Evolutionary conservation across 805 yeast genomes (phyloP), one percentile per base, ranked within the genome.

Genomic region (Ogataea salicorniae): DNA sequence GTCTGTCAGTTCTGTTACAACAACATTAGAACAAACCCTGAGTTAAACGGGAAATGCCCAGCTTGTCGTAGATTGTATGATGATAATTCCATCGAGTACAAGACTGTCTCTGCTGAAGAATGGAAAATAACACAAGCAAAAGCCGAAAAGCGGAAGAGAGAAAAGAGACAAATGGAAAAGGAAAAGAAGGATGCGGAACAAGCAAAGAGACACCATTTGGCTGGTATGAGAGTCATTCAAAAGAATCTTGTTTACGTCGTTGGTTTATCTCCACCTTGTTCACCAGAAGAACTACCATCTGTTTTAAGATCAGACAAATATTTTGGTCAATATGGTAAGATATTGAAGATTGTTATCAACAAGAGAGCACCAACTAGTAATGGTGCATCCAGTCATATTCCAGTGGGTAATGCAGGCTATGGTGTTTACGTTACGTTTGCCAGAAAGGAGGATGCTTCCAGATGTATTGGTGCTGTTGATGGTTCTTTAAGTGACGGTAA

Each of bases 321-420:
- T 68, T 94, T 94, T 70, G 99, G 99, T n/a, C 97, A 94, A 70
- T 94, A 92, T 65, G 99, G 99, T 51, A 89, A 87, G 66, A 94
- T 94, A 50, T 81, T 84, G 68, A 94, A 94, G 65, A 86, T 94
- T 51, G 99, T 94, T 41, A 87, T 94, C 54, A 94, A 94, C 67
- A 84, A 85, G 59, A 83, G 87, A 58, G 63, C 79, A 57, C 86
- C 81, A 4, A 69, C 64, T 42, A 66, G 74, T 56, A 56, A 61
- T 61, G 46, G 34, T 26, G 9, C 31, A 26, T 15, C 58, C 42
- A 56, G 55, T 7, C 63, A 62, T 48, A 69, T 67, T 47, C 42
- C 45, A 45, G 77, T 75, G 53, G 79, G 74, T 40, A 77, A 76
- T 56, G 82, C 90, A 5, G 96, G 97, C 0, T 82, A 90, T 54